These are phyloP conservation scores for Acanthamoeba culbertsoni DNA, from an alignment of 208 protist species.

Conservation along the genomic window DNA sequence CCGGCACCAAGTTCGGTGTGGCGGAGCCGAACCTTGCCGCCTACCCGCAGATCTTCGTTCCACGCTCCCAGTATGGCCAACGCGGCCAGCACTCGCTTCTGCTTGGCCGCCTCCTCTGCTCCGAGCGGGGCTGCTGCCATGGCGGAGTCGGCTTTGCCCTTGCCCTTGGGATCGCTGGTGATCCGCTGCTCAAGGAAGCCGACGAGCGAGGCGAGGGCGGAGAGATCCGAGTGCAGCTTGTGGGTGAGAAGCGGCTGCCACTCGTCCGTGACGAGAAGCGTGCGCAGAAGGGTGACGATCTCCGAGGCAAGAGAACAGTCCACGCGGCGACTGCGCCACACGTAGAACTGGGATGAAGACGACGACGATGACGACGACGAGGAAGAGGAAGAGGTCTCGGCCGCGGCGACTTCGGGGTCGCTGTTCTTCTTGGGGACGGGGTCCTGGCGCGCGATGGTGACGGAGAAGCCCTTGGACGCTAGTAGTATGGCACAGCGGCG, in stretches of 20 bases:
- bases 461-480: not conserved
- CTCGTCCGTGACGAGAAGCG: not conserved
- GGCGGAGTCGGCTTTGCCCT: not conserved
- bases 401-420: not conserved
- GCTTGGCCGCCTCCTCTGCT: not conserved
- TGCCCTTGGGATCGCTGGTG: not conserved
- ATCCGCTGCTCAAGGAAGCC: not conserved
- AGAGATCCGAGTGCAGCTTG: not conserved
- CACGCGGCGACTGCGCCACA: slow-evolving; percentile 6
- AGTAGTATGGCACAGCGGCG: not conserved
- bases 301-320: slow-evolving; percentile 24
- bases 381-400: no score
- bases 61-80: not conserved
- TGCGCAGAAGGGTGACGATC: not conserved
- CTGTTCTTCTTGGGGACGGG: not conserved
- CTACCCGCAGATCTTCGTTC: slow-evolving; percentile 5
- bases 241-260: not conserved
- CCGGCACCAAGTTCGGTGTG: not conserved
- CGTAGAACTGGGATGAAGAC: not conserved
- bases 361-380: no score
- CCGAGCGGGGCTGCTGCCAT: not conserved
- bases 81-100: not conserved
- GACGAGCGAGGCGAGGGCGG: not conserved
- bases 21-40: not conserved
- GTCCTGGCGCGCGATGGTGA: not conserved